These are phyloP conservation scores for Hypoxylon rickii DNA, from an alignment of 495 filamentous ascomycete genomes.

Conservation along the genomic window DNA sequence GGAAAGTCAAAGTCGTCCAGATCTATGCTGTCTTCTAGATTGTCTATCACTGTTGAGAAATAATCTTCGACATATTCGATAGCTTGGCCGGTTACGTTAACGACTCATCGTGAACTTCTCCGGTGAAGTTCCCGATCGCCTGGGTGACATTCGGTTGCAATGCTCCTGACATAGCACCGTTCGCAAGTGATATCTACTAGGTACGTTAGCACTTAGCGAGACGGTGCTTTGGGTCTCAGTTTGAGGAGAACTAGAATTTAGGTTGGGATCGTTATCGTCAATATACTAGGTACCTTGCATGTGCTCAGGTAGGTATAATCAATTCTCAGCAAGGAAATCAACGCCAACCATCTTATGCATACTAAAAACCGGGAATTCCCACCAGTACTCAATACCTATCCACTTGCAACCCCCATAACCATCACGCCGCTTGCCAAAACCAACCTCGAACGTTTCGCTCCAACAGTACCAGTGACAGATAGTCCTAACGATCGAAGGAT, in stretches of 20 bases:
- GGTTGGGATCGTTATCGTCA: no score
- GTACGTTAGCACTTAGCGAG: constrained; percentile 27
- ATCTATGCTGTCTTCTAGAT: constrained; percentile 39
- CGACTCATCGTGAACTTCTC: constrained; percentile 34
- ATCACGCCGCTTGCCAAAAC: no score
- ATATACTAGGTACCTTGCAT: no score
- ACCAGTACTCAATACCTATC: no score
- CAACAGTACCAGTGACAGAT: no score
- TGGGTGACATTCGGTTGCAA: constrained; percentile 47
- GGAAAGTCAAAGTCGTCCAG: constrained; percentile 42
- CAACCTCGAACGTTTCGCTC: no score
- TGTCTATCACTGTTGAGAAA: constrained; percentile 11
- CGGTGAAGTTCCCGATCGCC: constrained; percentile 40
- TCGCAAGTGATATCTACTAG: constrained; percentile 53
- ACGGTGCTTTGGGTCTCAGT: background rate
- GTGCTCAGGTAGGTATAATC: no score
- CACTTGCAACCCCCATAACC: no score
- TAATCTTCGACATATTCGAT: constrained; percentile 37
- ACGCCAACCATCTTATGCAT: no score
- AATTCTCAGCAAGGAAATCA: no score
- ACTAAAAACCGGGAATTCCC: no score
- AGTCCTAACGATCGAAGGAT: no score
- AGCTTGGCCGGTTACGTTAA: constrained; percentile 39
- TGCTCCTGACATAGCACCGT: constrained; percentile 57
- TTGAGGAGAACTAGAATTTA: constrained; percentile 12